Conservation (phyloP, 345 rosid species). For the Abelmoschus esculentus region DNA sequence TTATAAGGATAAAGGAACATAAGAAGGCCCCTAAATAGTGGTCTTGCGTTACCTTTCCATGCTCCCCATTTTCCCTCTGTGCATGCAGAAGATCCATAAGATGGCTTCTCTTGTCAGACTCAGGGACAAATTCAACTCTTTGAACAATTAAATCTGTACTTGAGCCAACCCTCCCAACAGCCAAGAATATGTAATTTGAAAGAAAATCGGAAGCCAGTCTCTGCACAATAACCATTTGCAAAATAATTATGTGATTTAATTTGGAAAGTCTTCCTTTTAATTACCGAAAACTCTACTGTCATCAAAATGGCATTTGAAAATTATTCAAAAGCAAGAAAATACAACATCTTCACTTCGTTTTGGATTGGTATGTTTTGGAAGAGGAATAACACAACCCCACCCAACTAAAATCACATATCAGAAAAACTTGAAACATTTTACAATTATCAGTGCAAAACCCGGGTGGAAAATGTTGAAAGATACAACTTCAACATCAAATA, state of each 20-base stretch:
- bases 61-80: slow-evolving; percentile 69
- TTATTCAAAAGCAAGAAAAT: not conserved
- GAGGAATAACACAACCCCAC: no score
- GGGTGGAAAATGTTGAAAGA: not conserved
- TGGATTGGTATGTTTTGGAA: no score
- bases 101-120: slow-evolving; percentile 95
- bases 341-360: not conserved
- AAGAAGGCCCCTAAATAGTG: not conserved
- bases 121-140: slow-evolving; percentile 91
- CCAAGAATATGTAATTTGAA: slow-evolving; percentile 72
- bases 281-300: not conserved
- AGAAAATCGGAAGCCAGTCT: slow-evolving; percentile 97
- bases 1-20: not conserved
- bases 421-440: not conserved
- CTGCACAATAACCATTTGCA: slow-evolving; percentile 35
- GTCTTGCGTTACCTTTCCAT: slow-evolving; percentile 54
- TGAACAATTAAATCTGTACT: slow-evolving; percentile 97
- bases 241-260: not conserved
- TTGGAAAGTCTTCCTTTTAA: not conserved
- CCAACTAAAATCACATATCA: no score
- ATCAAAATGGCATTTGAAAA: not conserved
- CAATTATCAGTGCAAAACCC: not conserved
- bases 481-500: not conserved
- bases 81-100: slow-evolving; percentile 99
- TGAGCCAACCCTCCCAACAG: slow-evolving; percentile 98